Base-by-base conservation (phyloP, 2,329 filamentous ascomycete species). In the Scedosporium boydii region DNA sequence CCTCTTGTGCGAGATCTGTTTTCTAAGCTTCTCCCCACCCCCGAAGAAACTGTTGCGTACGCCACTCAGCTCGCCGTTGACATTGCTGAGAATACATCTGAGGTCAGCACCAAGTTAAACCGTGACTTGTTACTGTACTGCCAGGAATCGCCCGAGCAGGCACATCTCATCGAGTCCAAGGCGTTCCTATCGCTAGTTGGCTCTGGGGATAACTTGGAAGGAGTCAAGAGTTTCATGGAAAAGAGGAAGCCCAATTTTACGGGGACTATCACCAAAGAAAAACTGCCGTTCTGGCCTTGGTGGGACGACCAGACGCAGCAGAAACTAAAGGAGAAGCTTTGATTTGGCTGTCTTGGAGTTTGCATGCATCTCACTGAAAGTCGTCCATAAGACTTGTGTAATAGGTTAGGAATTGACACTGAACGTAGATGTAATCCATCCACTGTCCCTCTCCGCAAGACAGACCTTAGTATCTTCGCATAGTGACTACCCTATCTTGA, bases 201-300 rank as follows among this genome's bases (percentile, higher is more conserved):
- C 2, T 88, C 85, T 0, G 86, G 89, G 67, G 93, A 93, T 73
- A 86, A 91, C 74, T 82, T 81, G 62, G 89, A 93, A 74, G 90
- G 90, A 0, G 78, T 93, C 21, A 77, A 72, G 74, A 89, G 88
- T 64, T 93, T 93, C 77, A 86, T 89, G 23, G 88, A 92, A 79
- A 91, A 87, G 80, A 80, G 88, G 69, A 62, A 58, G 38, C 48
- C 60, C 14, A 42, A 62, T 10, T 62, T 62, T 34, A 62, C 34
- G 21, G 60, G 51, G 6, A 10, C n/a, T 1, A 7, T 62, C 34
- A n/a, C 41, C 34, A 21, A 29, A 18, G 53, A 14, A 12, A 29
- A 48, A 2, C 26, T 57, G 26, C 41, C 59, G 1, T 61, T 62
- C 21, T 60, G 59, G 60, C 38, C 51, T 5, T 48, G 48, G 60